These are phyloP conservation scores for Hyphopichia fennica DNA, from an alignment of 1,139 yeast species.

Conservation along the genomic window DNA sequence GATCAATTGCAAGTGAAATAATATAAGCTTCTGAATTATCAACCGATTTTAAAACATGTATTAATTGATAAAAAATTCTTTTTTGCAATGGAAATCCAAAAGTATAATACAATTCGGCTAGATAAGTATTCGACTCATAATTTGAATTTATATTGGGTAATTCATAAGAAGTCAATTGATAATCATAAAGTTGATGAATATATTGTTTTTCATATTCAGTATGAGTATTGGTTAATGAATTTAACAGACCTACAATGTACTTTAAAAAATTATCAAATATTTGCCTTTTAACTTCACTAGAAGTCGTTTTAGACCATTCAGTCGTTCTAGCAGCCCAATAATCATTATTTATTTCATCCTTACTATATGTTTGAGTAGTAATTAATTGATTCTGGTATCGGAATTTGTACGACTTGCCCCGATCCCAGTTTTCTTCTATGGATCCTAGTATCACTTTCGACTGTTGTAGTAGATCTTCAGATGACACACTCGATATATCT, in stretches of 20 bases:
- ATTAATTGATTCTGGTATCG: background rate
- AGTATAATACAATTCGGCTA: conserved; percentile 40
- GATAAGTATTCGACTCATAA: conserved; percentile 13
- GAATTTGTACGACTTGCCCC: background rate
- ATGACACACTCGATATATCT: background rate
- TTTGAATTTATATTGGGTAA: background rate
- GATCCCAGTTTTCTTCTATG: background rate
- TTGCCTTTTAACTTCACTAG: background rate
- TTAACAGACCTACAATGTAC: conserved; percentile 14
- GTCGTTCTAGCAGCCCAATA: conserved; percentile 4
- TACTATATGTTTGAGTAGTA: background rate
- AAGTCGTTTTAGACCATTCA: background rate
- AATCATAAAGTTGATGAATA: conserved; percentile 30
- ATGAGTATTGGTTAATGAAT: conserved; percentile 23
- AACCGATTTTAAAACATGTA: conserved; percentile 41
- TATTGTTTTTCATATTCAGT: conserved; percentile 36
- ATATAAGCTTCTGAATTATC: conserved; percentile 41
- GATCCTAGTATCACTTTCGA: background rate
- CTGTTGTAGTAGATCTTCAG: background rate
- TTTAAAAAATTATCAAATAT: conserved; percentile 6
- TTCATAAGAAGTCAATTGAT: conserved; percentile 15
- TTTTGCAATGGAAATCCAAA: conserved; percentile 49
- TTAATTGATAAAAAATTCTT: conserved; percentile 61
- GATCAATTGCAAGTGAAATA: conserved; percentile 49
- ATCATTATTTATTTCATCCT: conserved; percentile 1